Percentiles rank a stretch among this genome's conserved stretches.
These are phyloP conservation scores for Binderoboletus segoi DNA, from an alignment of 1,284 basidiomycete genomes.

Conservation along the genomic window DNA sequence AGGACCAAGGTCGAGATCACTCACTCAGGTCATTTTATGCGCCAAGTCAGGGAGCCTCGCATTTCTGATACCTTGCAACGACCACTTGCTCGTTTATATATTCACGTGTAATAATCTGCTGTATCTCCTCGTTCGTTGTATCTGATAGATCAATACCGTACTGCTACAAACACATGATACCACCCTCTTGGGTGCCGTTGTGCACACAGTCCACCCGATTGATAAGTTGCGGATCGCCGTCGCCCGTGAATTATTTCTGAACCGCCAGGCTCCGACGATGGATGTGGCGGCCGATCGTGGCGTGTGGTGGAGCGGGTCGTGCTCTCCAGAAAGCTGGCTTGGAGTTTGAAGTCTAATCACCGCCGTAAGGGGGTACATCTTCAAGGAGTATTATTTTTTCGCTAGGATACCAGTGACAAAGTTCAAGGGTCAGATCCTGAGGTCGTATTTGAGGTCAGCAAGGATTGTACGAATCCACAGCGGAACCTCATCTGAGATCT, in stretches of 20 bases:
- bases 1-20: neutral
- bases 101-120: conserved; percentile 11
- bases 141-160: conserved; percentile 12
- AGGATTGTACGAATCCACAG: neutral
- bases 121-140: conserved; percentile 20
- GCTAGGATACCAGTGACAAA: no score
- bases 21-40: neutral
- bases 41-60: conserved; percentile 1
- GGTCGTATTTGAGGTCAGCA: conserved; percentile 12
- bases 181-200: neutral
- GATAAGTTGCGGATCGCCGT: neutral
- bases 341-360: neutral
- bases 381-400: no score
- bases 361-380: no score
- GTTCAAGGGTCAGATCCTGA: neutral
- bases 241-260: neutral
- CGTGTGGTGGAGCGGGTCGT: neutral
- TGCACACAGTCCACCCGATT: no score
- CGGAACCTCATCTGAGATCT: no score
- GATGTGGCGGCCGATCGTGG: conserved; percentile 1
- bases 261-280: neutral
- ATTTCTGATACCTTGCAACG: conserved; percentile 14
- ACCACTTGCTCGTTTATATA: conserved; percentile 7
- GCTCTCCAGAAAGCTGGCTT: neutral
- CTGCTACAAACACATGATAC: neutral